Evolutionary conservation across 768 basidiomycete species (phyloP).

Genomic region (Pholiota molesta): DNA sequence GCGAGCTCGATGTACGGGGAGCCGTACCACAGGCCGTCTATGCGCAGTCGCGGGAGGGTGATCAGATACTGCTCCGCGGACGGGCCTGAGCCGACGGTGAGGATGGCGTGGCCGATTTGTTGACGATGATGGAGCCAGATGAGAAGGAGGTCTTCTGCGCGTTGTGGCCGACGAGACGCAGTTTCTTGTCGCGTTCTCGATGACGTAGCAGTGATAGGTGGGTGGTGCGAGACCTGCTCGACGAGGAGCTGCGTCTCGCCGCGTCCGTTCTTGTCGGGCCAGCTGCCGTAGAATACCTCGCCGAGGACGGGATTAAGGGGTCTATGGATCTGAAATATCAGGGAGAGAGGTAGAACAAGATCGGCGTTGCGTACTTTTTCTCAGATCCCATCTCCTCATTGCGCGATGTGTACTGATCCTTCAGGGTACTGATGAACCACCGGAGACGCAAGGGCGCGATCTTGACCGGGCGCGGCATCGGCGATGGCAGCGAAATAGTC

Average conservation of each 20-base stretch:
- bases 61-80: slow-evolving; percentile 71
- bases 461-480: slow-evolving; percentile 72
- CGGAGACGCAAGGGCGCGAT: slow-evolving; percentile 80
- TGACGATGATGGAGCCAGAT: slow-evolving; percentile 79
- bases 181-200: slow-evolving; percentile 76
- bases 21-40: slow-evolving; percentile 92
- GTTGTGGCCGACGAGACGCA: slow-evolving; percentile 82
- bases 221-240: slow-evolving; percentile 97
- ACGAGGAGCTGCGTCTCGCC: slow-evolving; percentile 86
- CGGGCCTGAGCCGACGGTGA: slow-evolving; percentile 52
- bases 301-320: slow-evolving; percentile 96
- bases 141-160: slow-evolving; percentile 97
- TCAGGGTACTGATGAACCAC: slow-evolving; percentile 97
- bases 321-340: slow-evolving; percentile 38
- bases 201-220: slow-evolving; percentile 87
- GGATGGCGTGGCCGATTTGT: slow-evolving; percentile 93
- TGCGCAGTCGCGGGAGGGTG: slow-evolving; percentile 88
- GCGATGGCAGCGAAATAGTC: slow-evolving; percentile 87
- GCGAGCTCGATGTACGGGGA: slow-evolving; percentile 92
- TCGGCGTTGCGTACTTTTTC: slow-evolving; percentile 74
- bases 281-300: slow-evolving; percentile 88
- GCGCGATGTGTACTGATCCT: slow-evolving; percentile 92
- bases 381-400: slow-evolving; percentile 97
- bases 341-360: slow-evolving; percentile 6
- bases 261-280: slow-evolving; percentile 75